Base-by-base conservation (phyloP, 1,284 basidiomycete genomes). In the Austroboletus niveus region DNA sequence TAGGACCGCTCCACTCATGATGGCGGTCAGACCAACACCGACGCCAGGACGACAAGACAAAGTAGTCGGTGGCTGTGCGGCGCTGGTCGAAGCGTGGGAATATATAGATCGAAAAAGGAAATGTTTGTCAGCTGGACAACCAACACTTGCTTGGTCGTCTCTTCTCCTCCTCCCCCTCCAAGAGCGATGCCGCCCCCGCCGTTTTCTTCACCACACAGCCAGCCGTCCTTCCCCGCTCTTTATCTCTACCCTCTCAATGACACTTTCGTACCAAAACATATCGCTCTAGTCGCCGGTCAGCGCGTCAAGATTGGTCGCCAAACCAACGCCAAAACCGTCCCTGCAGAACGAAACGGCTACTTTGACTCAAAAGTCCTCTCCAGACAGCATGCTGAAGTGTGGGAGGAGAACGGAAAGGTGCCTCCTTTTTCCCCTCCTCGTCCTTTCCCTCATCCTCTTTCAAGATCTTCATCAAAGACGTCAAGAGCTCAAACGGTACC, bases 341-440 rank as follows among this genome's bases (percentile, higher is more conserved):
- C 97, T 8, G 92, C 89, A 15, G 94, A 97, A 64, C 80, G 89
- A 63, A 99, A 99, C 66, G 96, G 94, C 15, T 99, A 90, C 75
- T 98, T 99, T 68, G 96, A 99, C 75, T 92, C 88, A 48, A 98
- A 99, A 70, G 96, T 98, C 1, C 80, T 99, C 57, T 94, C 90
- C 61, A 78, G 96, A 56, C 92, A 93, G 74, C 97, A 99, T 69
- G 97, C 96, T 22, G 95, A 99, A 75, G 92, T 99, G 10, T 99
- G 96, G 96, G 90, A 92, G 72, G 93, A 97, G 58, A 79, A 75
- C 49, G 83, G 84, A 51, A 95, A 94, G 81, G 93, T 92, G 44
- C 42, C 76, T 67, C 39, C 8, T 47, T 42, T 48, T 44, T 35
- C 11, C 17, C 5, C 17, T 34, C 6, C 9, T 48, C 41, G 38